Evolutionary conservation across 495 filamentous ascomycete species (phyloP), one percentile per base, ranked within the genome.

Genomic region (Aspergillus bridgeri): DNA sequence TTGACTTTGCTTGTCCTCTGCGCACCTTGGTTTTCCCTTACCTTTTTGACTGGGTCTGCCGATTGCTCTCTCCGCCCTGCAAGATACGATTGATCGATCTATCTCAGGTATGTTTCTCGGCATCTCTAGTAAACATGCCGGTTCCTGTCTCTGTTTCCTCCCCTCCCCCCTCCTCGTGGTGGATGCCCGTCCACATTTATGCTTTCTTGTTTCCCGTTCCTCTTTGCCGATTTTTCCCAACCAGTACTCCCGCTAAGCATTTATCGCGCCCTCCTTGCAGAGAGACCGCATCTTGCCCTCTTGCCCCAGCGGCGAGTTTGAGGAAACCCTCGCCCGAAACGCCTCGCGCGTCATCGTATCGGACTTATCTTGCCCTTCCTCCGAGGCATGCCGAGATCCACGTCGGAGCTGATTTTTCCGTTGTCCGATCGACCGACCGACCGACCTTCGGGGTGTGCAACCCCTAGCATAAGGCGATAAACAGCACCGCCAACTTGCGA

Each of bases 1-100:
- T 63, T 60, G 48, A 60, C 55, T 62, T 56, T 49, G 62, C 63
- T 60, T 68, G 27, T 65, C 61, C 59, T 58, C 11, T 54, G 6
- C 57, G 56, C 19, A 47, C 56, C 29, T 59, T 59, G 54, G 38
- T 61, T 58, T 53, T 63, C 56, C 18, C 61, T 51, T 56, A 48
- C 54, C n/a, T 59, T 21, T 54, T 11, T 52, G 11, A 46, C 42
- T 15, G 33, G 11, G 13, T 38, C 33, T 38, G 33, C 17, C 33
- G 7, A 38, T 38, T 38, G 33, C 33, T 9, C 33, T 38, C 33
- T 38, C 33, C 33, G 33, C 33, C 33, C 33, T 8, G 33, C 33
- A 38, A 13, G 33, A 3, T 7, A 9, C 33, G 33, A 38, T 11
- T 3, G 8, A 15, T 15, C 33, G 33, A 38, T 38, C 33, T 38